Evolutionary conservation across 2,329 filamentous ascomycete species (phyloP).

Genomic region (Tolypocladium ophioglossoides): DNA sequence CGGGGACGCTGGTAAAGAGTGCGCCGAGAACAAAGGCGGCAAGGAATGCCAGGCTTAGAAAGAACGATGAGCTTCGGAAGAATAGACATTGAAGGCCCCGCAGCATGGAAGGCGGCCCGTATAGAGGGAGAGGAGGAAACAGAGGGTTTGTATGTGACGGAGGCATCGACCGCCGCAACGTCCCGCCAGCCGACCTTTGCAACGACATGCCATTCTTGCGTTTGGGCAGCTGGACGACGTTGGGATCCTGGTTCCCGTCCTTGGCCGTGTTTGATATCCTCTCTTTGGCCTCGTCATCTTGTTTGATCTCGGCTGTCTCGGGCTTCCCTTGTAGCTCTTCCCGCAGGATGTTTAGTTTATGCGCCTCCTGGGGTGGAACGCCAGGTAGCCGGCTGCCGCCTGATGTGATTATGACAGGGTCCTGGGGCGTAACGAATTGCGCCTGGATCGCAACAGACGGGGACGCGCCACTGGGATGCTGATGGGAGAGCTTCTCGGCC

Average conservation of each 20-base stretch:
- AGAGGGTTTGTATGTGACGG: slow-evolving; percentile 65
- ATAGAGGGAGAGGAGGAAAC: slow-evolving; percentile 76
- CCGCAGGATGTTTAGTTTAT: slow-evolving; percentile 55
- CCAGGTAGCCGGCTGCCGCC: slow-evolving; percentile 57
- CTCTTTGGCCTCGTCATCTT: slow-evolving; percentile 14
- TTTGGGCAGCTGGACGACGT: slow-evolving; percentile 14
- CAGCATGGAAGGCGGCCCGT: slow-evolving; percentile 61
- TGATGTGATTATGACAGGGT: slow-evolving; percentile 59
- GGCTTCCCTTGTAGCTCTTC: slow-evolving; percentile 30
- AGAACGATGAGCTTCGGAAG: slow-evolving; percentile 59
- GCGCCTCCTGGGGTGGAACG: slow-evolving; percentile 59
- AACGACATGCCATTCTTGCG: slow-evolving; percentile 22
- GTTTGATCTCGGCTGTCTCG: slow-evolving; percentile 14
- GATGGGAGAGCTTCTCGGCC: slow-evolving; percentile 43
- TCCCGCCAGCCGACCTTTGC: slow-evolving; percentile 34
- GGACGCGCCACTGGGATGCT: slow-evolving; percentile 17
- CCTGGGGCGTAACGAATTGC: slow-evolving; percentile 55
- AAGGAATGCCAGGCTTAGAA: slow-evolving; percentile 70
- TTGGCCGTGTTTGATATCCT: slow-evolving; percentile 13
- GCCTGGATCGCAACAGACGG: slow-evolving; percentile 47
- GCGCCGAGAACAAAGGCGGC: slow-evolving; percentile 65
- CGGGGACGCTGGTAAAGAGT: slow-evolving; percentile 54
- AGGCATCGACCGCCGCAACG: slow-evolving; percentile 39
- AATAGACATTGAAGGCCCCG: slow-evolving; percentile 53
- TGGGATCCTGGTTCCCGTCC: slow-evolving; percentile 21